Evolutionary conservation across 306 rosid species (phyloP), one percentile per base, ranked within the genome.

Genomic region (Heteromeles arbutifolia): DNA sequence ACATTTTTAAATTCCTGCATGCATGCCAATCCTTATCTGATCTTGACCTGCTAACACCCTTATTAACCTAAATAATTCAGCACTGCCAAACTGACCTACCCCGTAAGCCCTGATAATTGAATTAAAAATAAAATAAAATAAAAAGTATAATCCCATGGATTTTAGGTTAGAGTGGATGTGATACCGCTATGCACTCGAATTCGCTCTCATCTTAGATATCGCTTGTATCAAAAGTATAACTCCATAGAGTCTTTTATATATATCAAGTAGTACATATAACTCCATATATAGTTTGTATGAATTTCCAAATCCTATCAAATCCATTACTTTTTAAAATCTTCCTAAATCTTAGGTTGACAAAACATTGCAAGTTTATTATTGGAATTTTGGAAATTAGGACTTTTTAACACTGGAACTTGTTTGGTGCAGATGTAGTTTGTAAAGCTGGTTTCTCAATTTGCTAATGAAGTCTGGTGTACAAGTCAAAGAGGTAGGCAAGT

Each of bases 31-130:
- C 29, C 64, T 25, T 22, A 11, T 22, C 29, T 83, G 90, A 88
- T 80, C 24, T 70, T 80, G 91, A 90, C 91, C 70, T 82, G 73
- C 65, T 74, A 82, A 85, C 90, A 67, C 78, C 78, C 64, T 65
- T 32, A 10, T 28, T 66, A 52, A 43, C 57, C 25, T 25, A 76
- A 65, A 57, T 50, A 32, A 21, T 56, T 45, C 34, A 34, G 37
- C 63, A 76, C 66, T 52, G 43, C 43, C 70, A 63, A 63, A 61
- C 37, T 22, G 53, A 71, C 84, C 84, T 56, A 76, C 68, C 68
- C 54, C 48, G 4, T 18, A 39, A 32, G 69, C 56, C 24, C 56
- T 41, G 58, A 18, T 31, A 65, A 39, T 24, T 54, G 50, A 34
- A 24, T 39, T 69, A 83, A 73, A 75, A n/a, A n/a, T n/a, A n/a